phyloP scores from a whole-genome alignment of 73 alveolate genomes.

The Tetrahymena malaccensis region DNA sequence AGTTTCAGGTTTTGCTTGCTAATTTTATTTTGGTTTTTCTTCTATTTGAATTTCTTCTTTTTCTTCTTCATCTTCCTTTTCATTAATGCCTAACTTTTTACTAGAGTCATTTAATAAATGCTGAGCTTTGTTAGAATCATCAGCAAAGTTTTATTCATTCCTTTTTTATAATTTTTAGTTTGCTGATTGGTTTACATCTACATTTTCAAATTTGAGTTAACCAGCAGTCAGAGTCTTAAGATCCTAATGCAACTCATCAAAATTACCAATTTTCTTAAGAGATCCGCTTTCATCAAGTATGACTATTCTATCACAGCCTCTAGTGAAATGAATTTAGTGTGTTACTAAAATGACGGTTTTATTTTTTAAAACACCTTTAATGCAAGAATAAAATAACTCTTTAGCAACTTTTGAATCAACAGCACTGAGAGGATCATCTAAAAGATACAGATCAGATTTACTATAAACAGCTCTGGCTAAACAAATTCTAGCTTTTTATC shows the following conservation, averaged over 20 bases:
- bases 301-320: constrained; percentile 16
- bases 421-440: constrained; percentile 78
- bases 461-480: constrained; percentile 76
- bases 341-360: constrained; percentile 10
- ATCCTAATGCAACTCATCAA: background rate
- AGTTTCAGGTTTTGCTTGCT: background rate
- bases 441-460: constrained; percentile 63
- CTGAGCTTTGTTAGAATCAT: background rate
- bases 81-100: background rate
- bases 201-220: background rate
- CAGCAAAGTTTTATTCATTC: background rate
- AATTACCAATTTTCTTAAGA: background rate
- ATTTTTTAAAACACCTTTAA: background rate
- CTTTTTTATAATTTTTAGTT: background rate
- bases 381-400: constrained; percentile 5
- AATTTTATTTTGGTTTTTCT: background rate
- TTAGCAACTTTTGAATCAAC: constrained; percentile 62
- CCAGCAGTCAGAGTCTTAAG: background rate
- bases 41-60: background rate
- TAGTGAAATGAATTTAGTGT: constrained; percentile 1
- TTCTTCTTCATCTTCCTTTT: background rate
- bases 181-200: background rate
- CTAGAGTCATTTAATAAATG: background rate
- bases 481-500: constrained; percentile 77
- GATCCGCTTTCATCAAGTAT: constrained; percentile 32